Conservation (phyloP, 1,139 yeast species). For the Debaryomycetaceae sp. region DNA sequence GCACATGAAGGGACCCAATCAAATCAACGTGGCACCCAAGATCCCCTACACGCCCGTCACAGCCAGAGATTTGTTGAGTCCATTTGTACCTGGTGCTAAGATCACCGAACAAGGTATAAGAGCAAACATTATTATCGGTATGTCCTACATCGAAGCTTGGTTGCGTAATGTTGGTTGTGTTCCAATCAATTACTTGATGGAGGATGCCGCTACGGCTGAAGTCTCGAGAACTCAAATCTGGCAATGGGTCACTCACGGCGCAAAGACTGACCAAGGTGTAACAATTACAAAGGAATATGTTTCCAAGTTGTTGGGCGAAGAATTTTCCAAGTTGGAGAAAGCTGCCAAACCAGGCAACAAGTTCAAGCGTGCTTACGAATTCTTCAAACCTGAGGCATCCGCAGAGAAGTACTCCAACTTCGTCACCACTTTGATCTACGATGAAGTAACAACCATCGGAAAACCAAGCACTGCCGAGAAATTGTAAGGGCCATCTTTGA, state of each 20-base stretch:
- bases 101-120: constrained; percentile 71
- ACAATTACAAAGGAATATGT: constrained; percentile 58
- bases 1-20: constrained; percentile 83
- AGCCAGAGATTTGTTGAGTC: constrained; percentile 67
- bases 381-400: constrained; percentile 63
- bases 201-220: constrained; percentile 86
- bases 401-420: constrained; percentile 70
- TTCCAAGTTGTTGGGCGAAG: constrained; percentile 55
- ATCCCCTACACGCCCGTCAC: constrained; percentile 48
- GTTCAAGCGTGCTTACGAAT: constrained; percentile 62
- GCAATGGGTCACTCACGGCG: constrained; percentile 82
- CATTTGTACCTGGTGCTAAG: constrained; percentile 63
- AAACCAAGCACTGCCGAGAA: constrained; percentile 44
- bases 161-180: constrained; percentile 77
- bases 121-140: constrained; percentile 66
- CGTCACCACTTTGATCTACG: constrained; percentile 68
- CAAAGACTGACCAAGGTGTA: constrained; percentile 56
- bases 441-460: constrained; percentile 59
- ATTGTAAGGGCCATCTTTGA: constrained; percentile 23
- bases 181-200: constrained; percentile 81
- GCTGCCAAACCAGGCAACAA: constrained; percentile 49
- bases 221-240: constrained; percentile 78
- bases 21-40: constrained; percentile 60
- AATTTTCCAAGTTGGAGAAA: constrained; percentile 52
- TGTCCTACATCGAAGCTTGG: constrained; percentile 82